These are phyloP conservation scores for Saitozyma podzolica DNA, from an alignment of 768 basidiomycete genomes.

Conservation along the genomic window DNA sequence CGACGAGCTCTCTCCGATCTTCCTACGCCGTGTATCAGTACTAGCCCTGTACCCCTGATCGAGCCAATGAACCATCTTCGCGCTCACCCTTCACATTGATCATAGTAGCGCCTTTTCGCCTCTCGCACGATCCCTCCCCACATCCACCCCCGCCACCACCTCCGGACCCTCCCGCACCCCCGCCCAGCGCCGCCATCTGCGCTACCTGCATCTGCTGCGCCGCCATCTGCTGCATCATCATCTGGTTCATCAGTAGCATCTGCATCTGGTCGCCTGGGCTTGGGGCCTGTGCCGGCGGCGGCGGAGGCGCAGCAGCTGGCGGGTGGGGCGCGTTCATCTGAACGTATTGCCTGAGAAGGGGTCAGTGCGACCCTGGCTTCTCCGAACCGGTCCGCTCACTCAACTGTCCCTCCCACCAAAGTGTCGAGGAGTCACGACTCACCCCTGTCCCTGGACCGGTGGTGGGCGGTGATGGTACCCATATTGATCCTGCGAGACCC, in stretches of 20 bases:
- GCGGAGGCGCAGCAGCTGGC: slow-evolving; percentile 1
- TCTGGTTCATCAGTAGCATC: slow-evolving; percentile 14
- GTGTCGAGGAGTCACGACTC: no score
- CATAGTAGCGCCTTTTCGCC: background rate
- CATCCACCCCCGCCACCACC: slow-evolving; percentile 6
- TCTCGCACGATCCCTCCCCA: background rate
- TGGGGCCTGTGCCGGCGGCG: slow-evolving; percentile 2
- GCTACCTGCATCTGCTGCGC: slow-evolving; percentile 43
- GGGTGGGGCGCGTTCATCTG: slow-evolving; percentile 12
- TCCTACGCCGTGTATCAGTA: no score
- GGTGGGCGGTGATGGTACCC: no score
- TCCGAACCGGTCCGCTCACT: no score
- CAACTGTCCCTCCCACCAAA: no score
- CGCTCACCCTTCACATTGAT: slow-evolving; percentile 29
- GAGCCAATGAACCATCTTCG: no score
- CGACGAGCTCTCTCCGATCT: no score
- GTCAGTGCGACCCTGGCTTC: no score
- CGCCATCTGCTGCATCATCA: slow-evolving; percentile 46
- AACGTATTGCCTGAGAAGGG: background rate
- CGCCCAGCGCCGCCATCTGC: slow-evolving; percentile 32
- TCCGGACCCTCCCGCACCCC: slow-evolving; percentile 1
- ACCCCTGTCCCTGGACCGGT: no score
- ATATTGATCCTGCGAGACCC: no score
- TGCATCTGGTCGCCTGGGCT: slow-evolving; percentile 30
- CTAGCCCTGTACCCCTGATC: no score